Evolutionary conservation across 495 filamentous ascomycete species (phyloP), one percentile per base, ranked within the genome.

Genomic region (Hyaloscypha finlandica): DNA sequence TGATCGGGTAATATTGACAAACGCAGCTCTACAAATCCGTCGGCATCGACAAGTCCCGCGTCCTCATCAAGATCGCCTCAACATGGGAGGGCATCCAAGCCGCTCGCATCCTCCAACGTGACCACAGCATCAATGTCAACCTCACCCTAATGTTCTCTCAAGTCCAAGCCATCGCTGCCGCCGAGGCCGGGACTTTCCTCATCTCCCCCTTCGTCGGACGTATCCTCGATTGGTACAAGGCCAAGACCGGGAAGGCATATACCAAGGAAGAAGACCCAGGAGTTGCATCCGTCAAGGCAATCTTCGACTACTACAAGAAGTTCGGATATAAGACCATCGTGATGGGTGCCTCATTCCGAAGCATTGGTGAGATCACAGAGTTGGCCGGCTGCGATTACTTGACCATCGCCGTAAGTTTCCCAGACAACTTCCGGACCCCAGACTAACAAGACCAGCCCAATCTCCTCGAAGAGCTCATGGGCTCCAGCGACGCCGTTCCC

Each of bases 301-400:
- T 99, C 85, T 99, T 90, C 90, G 96, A 99, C 85, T 99, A 99
- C 91, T 99, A 99, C 89, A 99, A 99, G 92, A 99, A 97, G 86
- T 90, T 84, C 80, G 93, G 90, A 75, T 97, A 99, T 88, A 94
- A 95, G 73, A 99, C 95, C 78, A 96, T 96, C 74, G 95, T 99
- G 77, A 99, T 99, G 95, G 95, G 95, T 76, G 95, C 95, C 70
- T 97, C 93, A 16, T 99, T 99, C 92, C 86, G 95, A 74, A 97
- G 91, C 83, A 80, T 82, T 62, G 95, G 95, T 69, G 95, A 99
- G 84, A 96, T 99, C 81, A 97, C 90, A 54, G 96, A 99, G 86
- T 85, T 99, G 39, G 93, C 93, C 77, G 95, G 95, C 74, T 98
- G 95, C 76, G 95, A 99, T 81, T 99, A 98, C 85, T 84, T 99